phyloP scores from a whole-genome alignment of 2,329 filamentous ascomycete species.

The Hymenoscyphus salicellus region DNA sequence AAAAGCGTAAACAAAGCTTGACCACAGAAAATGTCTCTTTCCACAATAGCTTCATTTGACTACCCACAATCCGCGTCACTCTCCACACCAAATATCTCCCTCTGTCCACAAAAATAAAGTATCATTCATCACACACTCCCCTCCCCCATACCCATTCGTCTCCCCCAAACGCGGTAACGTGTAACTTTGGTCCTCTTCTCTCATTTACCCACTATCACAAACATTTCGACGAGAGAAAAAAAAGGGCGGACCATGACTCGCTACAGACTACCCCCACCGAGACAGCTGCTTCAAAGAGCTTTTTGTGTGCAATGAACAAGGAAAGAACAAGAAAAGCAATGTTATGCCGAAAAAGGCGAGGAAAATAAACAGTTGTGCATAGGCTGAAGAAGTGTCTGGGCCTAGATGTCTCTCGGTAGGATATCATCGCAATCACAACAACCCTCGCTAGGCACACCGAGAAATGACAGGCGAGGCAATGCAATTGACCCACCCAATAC shows the following conservation, averaged over 20 bases:
- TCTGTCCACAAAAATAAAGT: slow-evolving; percentile 24
- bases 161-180: slow-evolving; percentile 9
- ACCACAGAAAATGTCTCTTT: slow-evolving; percentile 11
- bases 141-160: neutral
- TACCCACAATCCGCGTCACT: slow-evolving; percentile 9
- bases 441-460: slow-evolving; percentile 30
- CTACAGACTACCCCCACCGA: slow-evolving; percentile 28
- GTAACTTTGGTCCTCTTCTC: slow-evolving; percentile 11
- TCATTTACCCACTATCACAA: slow-evolving; percentile 23
- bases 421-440: slow-evolving; percentile 37
- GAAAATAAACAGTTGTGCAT: slow-evolving; percentile 20
- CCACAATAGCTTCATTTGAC: slow-evolving; percentile 14
- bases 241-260: slow-evolving; percentile 22
- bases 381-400: slow-evolving; percentile 26
- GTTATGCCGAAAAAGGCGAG: slow-evolving; percentile 23
- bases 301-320: slow-evolving; percentile 29
- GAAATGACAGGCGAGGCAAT: slow-evolving; percentile 33
- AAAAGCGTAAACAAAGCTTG: slow-evolving; percentile 15
- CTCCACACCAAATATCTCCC: slow-evolving; percentile 4
- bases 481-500: slow-evolving; percentile 37
- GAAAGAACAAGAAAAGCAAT: slow-evolving; percentile 23
- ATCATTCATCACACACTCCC: slow-evolving; percentile 12
- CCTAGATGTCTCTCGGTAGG: slow-evolving; percentile 36
- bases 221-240: slow-evolving; percentile 21
- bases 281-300: slow-evolving; percentile 26